These are phyloP conservation scores for Bryum argenteum DNA, from an alignment of 225 moss, liverwort and hornwort genomes.

Conservation along the genomic window DNA sequence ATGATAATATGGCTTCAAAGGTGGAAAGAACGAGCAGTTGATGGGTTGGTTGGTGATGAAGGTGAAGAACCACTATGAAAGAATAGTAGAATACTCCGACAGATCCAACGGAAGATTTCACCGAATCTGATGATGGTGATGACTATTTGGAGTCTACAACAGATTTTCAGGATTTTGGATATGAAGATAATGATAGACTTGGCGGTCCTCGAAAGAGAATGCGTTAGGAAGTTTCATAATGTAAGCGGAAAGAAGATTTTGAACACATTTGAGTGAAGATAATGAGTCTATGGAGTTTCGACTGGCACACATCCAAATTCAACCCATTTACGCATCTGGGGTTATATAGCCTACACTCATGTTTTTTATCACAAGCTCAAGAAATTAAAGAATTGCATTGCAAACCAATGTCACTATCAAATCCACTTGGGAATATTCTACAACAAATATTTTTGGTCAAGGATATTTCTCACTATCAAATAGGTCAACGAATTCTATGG, in stretches of 20 bases:
- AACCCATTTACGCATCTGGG: no score
- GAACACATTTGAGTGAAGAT: neutral
- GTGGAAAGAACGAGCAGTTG: neutral
- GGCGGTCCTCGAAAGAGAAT: neutral
- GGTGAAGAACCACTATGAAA: neutral
- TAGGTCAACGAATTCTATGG: no score
- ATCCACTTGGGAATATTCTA: no score
- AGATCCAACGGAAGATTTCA: neutral
- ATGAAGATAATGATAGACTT: neutral
- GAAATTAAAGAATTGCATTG: no score
- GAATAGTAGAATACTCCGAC: neutral
- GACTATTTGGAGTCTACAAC: neutral
- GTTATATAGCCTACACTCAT: no score
- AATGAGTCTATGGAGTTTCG: neutral
- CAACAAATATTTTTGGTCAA: no score
- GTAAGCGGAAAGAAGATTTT: neutral
- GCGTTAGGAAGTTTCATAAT: neutral
- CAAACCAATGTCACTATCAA: no score
- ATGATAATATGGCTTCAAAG: neutral
- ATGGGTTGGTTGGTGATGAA: neutral
- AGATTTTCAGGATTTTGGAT: neutral
- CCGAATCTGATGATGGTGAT: neutral
- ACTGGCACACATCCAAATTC: no score
- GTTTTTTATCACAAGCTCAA: no score
- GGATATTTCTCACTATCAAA: no score